phyloP scores from a whole-genome alignment of 305 asterid genomes.

The Rubia peregrina region DNA sequence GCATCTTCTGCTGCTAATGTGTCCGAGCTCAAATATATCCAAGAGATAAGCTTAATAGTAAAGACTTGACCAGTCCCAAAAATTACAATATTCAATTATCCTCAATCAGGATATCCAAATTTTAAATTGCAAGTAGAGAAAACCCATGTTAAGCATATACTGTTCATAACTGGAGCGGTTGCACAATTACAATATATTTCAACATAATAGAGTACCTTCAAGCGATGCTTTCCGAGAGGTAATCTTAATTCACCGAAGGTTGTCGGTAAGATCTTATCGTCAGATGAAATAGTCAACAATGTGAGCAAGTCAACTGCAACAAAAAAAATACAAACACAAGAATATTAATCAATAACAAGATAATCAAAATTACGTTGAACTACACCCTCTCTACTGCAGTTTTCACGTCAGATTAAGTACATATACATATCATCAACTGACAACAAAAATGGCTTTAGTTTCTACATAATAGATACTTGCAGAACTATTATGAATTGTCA shows the following conservation, averaged over 20 bases:
- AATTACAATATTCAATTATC: too few relatives aligned
- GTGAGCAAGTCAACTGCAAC: slow-evolving; percentile 69
- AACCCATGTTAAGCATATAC: too few relatives aligned
- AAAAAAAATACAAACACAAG: slow-evolving; percentile 9
- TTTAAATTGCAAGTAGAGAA: neutral
- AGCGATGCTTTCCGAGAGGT: slow-evolving; percentile 92
- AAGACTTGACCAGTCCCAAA: too few relatives aligned
- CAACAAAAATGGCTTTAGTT: neutral
- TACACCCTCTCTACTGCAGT: neutral
- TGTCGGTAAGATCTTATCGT: slow-evolving; percentile 64
- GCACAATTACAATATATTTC: neutral
- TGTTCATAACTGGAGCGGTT: too few relatives aligned
- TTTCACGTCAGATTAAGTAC: neutral
- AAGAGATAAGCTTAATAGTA: neutral
- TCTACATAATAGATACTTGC: neutral
- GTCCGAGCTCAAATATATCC: neutral
- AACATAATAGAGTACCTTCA: slow-evolving; percentile 52
- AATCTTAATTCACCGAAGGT: slow-evolving; percentile 90
- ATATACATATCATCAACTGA: neutral
- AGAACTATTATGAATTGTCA: neutral
- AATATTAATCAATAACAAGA: neutral
- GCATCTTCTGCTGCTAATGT: neutral
- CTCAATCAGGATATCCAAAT: neutral
- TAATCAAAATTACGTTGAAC: slow-evolving; percentile 6
- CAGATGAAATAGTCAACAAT: slow-evolving; percentile 70